These are phyloP conservation scores for Ashbya aceris DNA, from an alignment of 1,139 yeast species.

Conservation along the genomic window DNA sequence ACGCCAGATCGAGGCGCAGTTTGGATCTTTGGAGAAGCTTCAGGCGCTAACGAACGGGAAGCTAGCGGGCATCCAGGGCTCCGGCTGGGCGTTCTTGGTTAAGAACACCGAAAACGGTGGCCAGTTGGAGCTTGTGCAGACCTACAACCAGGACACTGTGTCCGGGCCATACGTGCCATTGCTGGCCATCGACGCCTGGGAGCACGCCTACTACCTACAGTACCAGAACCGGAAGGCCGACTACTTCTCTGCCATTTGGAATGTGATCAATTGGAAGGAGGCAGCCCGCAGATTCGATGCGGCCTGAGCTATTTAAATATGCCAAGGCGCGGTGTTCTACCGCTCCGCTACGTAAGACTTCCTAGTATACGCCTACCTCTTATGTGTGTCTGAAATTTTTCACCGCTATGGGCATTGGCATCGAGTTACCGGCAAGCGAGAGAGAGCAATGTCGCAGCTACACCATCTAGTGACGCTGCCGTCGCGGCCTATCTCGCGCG, in stretches of 20 bases:
- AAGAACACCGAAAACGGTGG: constrained; percentile 78
- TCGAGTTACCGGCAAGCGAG: neutral
- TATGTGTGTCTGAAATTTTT: neutral
- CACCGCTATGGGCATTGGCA: neutral
- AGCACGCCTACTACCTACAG: constrained; percentile 94
- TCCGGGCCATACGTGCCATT: constrained; percentile 66
- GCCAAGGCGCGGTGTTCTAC: neutral
- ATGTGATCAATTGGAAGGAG: constrained; percentile 92
- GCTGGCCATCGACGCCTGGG: constrained; percentile 97
- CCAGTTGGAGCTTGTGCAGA: constrained; percentile 68
- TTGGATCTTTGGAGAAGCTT: constrained; percentile 71
- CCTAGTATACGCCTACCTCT: neutral
- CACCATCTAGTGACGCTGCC: constrained; percentile 58
- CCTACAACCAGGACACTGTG: constrained; percentile 86
- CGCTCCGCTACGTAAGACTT: neutral
- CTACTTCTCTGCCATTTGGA: constrained; percentile 95
- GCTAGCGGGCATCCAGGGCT: constrained; percentile 90
- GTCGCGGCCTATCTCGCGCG: constrained; percentile 44
- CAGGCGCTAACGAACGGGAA: constrained; percentile 60
- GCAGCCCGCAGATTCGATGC: constrained; percentile 52
- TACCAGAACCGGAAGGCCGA: constrained; percentile 91
- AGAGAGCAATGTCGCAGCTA: constrained; percentile 49
- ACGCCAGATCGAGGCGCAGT: constrained; percentile 55
- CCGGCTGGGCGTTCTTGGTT: constrained; percentile 96
- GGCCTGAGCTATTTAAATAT: constrained; percentile 5